These are phyloP conservation scores for Phytopythium montanum DNA, from an alignment of 352 stramenopile genomes.

Conservation along the genomic window DNA sequence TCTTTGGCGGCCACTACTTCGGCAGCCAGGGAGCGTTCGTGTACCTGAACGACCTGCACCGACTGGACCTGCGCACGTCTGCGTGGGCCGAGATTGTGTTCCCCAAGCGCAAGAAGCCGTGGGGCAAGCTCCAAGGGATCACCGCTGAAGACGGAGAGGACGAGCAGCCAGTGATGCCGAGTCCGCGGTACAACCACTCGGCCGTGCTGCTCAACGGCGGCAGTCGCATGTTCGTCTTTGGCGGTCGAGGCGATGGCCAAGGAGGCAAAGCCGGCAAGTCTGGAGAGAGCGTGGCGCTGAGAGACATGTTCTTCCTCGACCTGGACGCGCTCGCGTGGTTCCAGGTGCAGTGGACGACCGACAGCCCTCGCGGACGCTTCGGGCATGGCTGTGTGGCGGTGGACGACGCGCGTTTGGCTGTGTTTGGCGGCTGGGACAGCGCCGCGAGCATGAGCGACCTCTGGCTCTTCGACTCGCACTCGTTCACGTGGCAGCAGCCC, in stretches of 20 bases:
- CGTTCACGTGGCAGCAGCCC: conserved; percentile 73
- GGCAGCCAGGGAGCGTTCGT: conserved; percentile 77
- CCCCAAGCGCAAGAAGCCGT: conserved; percentile 15
- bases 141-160: conserved; percentile 24
- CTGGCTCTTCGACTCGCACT: conserved; percentile 65
- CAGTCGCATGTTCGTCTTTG: conserved; percentile 78
- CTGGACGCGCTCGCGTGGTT: conserved; percentile 79
- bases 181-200: conserved; percentile 85
- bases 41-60: conserved; percentile 90
- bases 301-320: conserved; percentile 90
- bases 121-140: conserved; percentile 8
- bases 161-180: conserved; percentile 40
- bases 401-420: conserved; percentile 70
- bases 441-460: conserved; percentile 72
- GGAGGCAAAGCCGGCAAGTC: background rate
- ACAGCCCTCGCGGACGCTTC: conserved; percentile 71
- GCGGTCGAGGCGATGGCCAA: conserved; percentile 45
- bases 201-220: conserved; percentile 62
- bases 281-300: conserved; percentile 32
- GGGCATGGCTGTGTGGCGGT: conserved; percentile 58
- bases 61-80: conserved; percentile 81
- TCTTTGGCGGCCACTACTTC: conserved; percentile 91
- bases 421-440: conserved; percentile 89
- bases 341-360: conserved; percentile 83
- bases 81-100: conserved; percentile 69